Evolutionary conservation across 345 rosid species (phyloP).

Genomic region (Durio zibethinus): DNA sequence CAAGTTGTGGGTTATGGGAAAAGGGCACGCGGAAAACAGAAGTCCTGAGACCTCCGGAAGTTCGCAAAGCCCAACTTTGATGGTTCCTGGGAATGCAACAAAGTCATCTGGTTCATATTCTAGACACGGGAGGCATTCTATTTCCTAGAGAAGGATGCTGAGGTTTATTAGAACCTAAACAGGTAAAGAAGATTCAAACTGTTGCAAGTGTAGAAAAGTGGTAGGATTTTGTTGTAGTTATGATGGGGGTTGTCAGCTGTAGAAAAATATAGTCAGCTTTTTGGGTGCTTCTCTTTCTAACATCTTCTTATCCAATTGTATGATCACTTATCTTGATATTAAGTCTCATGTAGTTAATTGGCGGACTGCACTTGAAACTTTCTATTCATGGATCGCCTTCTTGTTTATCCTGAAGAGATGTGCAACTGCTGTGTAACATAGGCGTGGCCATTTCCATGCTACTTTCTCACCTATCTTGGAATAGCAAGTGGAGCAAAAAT

Average conservation of each 20-base stretch:
- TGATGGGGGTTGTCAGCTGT: neutral
- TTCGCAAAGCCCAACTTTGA: conserved; percentile 75
- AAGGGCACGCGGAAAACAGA: conserved; percentile 49
- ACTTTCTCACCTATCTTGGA: neutral
- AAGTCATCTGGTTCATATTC: conserved; percentile 69
- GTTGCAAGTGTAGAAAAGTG: conserved; percentile 23
- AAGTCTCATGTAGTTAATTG: neutral
- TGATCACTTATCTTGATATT: neutral
- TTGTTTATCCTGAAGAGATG: neutral
- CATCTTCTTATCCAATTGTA: neutral
- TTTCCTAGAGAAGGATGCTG: conserved; percentile 40
- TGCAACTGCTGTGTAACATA: neutral
- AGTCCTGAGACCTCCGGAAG: conserved; percentile 86
- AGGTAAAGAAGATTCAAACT: neutral
- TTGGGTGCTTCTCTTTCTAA: neutral
- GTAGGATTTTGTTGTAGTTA: conserved; percentile 28
- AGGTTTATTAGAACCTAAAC: conserved; percentile 9
- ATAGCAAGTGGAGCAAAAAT: neutral
- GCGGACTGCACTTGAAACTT: neutral
- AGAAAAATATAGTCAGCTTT: neutral
- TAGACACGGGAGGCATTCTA: conserved; percentile 71
- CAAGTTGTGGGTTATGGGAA: conserved; percentile 65
- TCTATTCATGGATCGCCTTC: neutral
- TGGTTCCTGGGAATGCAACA: conserved; percentile 54
- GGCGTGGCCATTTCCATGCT: neutral